Conservation (phyloP, 2,329 filamentous ascomycete species). For the Colletotrichum liriopes region DNA sequence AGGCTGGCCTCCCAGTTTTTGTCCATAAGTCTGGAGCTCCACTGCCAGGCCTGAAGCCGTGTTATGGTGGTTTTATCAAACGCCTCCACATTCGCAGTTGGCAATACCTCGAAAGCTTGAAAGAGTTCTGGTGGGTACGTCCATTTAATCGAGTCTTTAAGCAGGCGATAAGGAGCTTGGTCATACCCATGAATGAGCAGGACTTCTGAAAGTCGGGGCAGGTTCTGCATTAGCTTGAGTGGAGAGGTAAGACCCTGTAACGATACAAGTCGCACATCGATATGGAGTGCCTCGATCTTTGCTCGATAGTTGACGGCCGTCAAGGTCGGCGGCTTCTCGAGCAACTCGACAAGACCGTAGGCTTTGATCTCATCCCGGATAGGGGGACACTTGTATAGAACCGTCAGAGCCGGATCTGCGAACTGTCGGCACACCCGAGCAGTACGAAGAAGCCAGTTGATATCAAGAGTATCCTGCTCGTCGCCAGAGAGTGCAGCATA, state of each 20-base stretch:
- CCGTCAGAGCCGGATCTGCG: constrained; percentile 80
- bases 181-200: constrained; percentile 82
- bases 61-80: constrained; percentile 53
- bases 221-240: constrained; percentile 71
- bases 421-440: constrained; percentile 77
- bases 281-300: constrained; percentile 79
- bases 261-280: constrained; percentile 79
- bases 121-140: constrained; percentile 79
- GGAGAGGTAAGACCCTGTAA: constrained; percentile 63
- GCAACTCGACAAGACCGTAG: constrained; percentile 63
- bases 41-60: constrained; percentile 70
- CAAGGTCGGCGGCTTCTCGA: constrained; percentile 67
- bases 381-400: constrained; percentile 79
- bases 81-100: constrained; percentile 60
- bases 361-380: constrained; percentile 66
- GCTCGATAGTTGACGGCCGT: constrained; percentile 75
- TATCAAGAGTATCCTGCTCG: constrained; percentile 51
- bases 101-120: constrained; percentile 66
- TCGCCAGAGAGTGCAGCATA: constrained; percentile 69
- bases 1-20: constrained; percentile 51
- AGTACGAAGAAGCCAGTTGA: constrained; percentile 76
- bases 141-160: constrained; percentile 75
- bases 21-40: constrained; percentile 70
- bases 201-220: constrained; percentile 78
- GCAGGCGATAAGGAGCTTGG: constrained; percentile 74